phyloP scores from a whole-genome alignment of 2,329 filamentous ascomycete species.

The Exophiala oligosperma region DNA sequence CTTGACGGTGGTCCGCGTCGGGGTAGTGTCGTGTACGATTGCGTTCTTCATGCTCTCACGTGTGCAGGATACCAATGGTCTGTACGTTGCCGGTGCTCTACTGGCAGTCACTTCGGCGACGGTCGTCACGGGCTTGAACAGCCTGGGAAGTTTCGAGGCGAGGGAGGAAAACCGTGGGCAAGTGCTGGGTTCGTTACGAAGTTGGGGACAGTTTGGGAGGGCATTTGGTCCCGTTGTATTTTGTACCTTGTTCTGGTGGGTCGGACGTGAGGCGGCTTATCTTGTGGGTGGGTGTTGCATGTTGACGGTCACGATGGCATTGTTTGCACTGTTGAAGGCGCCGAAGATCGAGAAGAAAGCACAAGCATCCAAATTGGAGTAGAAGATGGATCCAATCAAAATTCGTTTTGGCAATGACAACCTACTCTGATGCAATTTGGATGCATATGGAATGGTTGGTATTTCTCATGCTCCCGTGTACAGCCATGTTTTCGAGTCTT shows the following conservation, averaged over 20 bases:
- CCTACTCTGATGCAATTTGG: background rate
- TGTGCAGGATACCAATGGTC: conserved; percentile 64
- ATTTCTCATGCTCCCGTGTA: too few species aligned
- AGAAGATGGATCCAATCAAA: too few species aligned
- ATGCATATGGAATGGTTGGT: too few species aligned
- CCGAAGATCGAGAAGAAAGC: conserved; percentile 8
- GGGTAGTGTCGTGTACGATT: conserved; percentile 72
- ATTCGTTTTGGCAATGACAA: background rate
- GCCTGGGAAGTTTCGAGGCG: conserved; percentile 87
- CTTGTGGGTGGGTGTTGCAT: conserved; percentile 78
- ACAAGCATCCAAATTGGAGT: too few species aligned
- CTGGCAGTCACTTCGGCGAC: conserved; percentile 90
- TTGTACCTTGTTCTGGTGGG: conserved; percentile 98
- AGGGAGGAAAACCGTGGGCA: conserved; percentile 75
- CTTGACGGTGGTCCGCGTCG: conserved; percentile 74
- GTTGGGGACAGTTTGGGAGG: conserved; percentile 80
- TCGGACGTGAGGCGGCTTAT: conserved; percentile 83
- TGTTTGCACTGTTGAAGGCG: conserved; percentile 20
- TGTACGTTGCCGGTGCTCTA: conserved; percentile 81
- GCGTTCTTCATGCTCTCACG: conserved; percentile 79
- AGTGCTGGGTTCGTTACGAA: conserved; percentile 80
- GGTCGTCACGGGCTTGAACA: conserved; percentile 90
- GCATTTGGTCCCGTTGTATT: conserved; percentile 86
- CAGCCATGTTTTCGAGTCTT: too few species aligned
- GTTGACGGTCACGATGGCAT: conserved; percentile 56